Evolutionary conservation across 768 basidiomycete species (phyloP), one percentile per base, ranked within the genome.

Genomic region (Podaxis carcinomalis): DNA sequence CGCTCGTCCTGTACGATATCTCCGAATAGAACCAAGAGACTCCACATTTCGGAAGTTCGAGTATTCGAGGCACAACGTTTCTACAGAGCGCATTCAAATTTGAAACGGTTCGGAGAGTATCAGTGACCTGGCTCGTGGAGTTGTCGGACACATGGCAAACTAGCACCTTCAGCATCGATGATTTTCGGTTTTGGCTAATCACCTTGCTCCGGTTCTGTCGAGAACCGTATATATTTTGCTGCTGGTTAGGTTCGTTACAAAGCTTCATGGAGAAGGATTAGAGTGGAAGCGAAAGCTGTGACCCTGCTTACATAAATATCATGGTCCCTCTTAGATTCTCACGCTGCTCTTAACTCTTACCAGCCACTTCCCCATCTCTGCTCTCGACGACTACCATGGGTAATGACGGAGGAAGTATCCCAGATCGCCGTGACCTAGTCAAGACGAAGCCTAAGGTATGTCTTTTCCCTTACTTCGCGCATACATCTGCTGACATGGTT

Each of bases 351-450:
- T 16, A 14, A 19, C 46, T n/a, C 6, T n/a, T 27, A 35, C 37
- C 42, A 7, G 9, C 16, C 11, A 19, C 40, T 25, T 44, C 36
- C 5, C 25, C 19, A 9, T 32, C 32, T 32, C 32, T 32, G 28
- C 28, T 32, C 19, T 44, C 16, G 21, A 32, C 25, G 9, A 55
- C 37, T 2, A 67, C 57, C 70, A 93, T 93, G 90, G 90, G 90
- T 70, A 92, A 92, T 82, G 90, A 93, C 73, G 92, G 92, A 63
- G 91, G 90, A 77, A 90, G 89, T 68, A 92, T 93, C 61, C 90
- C 91, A 3, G 92, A 93, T 73, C 81, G 92, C 57, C 77, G 91
- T 57, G 92, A 93, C 68, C 77, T 93, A 21, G 91, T 93, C 10
- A 80, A 78, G 63, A 89, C 70, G 62, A 92, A 83, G 70, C 79